Evolutionary conservation across 129 eudicot genomes (phyloP), one percentile per base, ranked within the genome.

Genomic region (Flaveria ramosissima): DNA sequence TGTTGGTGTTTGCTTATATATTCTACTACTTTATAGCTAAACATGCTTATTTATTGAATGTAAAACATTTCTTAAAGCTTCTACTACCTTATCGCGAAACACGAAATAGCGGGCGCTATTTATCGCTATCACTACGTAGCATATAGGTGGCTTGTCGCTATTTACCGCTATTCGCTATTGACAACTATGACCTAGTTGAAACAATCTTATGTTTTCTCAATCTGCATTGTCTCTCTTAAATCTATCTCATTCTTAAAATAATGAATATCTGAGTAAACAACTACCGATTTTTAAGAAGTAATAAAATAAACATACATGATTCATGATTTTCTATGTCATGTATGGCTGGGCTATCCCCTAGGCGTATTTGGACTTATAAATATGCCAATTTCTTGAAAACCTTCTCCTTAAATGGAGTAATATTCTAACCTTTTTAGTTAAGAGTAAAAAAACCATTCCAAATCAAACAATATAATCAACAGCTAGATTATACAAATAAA

Each of bases 181-280:
- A n/a, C n/a, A n/a, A n/a, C n/a, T n/a, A n/a, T n/a, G n/a, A 52
- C 59, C 59, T 52, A n/a, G 9, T 52, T 52, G 59, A 52, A 52
- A 51, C 20, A 51, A 52, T 3, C 59, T 52, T 16, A 15, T n/a
- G 21, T 52, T n/a, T 52, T 52, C 19, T 16, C 59, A 20, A 52
- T 52, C 20, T 52, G 59, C 52, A n/a, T 14, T n/a, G 21, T n/a
- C 59, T 16, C 14, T 52, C 59, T 52, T n/a, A 52, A 52, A 52
- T 20, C 59, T 0, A 14, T 15, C 59, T n/a, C 59, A 16, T 4
- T 52, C 59, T 16, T n/a, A 3, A 5, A 3, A 52, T 52, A 5
- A 52, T 4, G 21, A 23, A 52, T 52, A n/a, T 52, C 59, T 20
- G n/a, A 52, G 59, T 52, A 52, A 52, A n/a, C 59, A 52, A n/a